Base-by-base conservation (phyloP, 2,329 filamentous ascomycete genomes). In the Bipolaris oryzae region DNA sequence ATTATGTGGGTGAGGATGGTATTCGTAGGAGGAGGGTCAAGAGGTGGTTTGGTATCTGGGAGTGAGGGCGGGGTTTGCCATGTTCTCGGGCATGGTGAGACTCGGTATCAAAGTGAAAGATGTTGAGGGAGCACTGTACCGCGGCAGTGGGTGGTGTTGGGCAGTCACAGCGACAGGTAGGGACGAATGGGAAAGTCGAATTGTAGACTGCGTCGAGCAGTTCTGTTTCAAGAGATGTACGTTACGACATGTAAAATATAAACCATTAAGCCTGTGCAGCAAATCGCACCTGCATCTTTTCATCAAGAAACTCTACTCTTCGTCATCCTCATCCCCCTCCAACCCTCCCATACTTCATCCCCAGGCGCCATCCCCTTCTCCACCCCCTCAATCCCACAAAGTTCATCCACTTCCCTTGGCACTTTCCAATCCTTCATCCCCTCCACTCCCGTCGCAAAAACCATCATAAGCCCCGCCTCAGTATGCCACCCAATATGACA, bases 31-130 rank as follows among this genome's bases (percentile, higher is more conserved):
- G 80, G 77, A 81, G 82, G 55, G 79, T 87, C 54, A 93, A 92
- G 85, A 93, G 91, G 81, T 93, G 89, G 86, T 80, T 95, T 68
- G 92, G 92, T 13, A 89, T 96, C 70, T 96, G 92, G 83, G 72
- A 76, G 68, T 75, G 72, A 53, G 37, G 18, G 28, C 7, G 16
- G 15, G 7, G 5, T 1, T 33, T 45, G 21, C 25, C 20, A 15
- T 43, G 7, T 37, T 23, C 4, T 10, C 18, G 21, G 11, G 16
- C 7, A 25, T 21, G 9, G 18, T 9, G 16, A 18, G n/a, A 11
- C 2, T 38, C 25, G 5, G n/a, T 20, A 28, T 37, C 16, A 23
- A 3, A 18, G 16, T 16, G 13, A 5, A 1, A 31, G n/a, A 23
- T 37, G 23, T 31, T 18, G 0, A 3, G 16, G 2, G 45, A 10